These are phyloP conservation scores for Strigomonas culicis DNA, from an alignment of 208 protist genomes.

Conservation along the genomic window DNA sequence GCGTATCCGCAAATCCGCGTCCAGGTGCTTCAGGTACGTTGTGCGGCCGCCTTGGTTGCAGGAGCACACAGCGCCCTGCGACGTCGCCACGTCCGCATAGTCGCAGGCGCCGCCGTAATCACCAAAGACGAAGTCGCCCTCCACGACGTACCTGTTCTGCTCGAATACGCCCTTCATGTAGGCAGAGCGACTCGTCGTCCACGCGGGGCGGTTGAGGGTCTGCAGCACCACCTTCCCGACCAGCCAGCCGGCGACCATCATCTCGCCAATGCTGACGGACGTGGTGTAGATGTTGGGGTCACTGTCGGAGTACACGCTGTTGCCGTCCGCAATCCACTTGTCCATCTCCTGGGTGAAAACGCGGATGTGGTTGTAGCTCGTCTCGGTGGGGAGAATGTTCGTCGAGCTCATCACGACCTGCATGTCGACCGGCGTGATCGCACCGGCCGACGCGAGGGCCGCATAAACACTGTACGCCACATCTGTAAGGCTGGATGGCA, in stretches of 20 bases:
- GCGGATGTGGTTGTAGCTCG: constrained; percentile 19
- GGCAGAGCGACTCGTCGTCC: constrained; percentile 7
- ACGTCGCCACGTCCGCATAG: neutral
- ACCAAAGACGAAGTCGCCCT: constrained; percentile 44
- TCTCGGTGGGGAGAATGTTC: constrained; percentile 26
- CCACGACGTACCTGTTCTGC: constrained; percentile 54
- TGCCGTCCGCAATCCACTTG: constrained; percentile 26
- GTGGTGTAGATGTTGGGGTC: constrained; percentile 11
- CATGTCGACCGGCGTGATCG: constrained; percentile 9
- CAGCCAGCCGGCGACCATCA: constrained; percentile 47
- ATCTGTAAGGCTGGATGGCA: constrained; percentile 17
- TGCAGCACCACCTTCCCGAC: constrained; percentile 20
- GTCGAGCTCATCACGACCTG: constrained; percentile 35
- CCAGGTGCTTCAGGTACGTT: constrained; percentile 17
- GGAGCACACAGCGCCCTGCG: constrained; percentile 26
- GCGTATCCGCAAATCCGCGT: no score
- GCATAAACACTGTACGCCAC: constrained; percentile 18
- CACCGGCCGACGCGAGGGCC: constrained; percentile 4
- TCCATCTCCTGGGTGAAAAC: constrained; percentile 34
- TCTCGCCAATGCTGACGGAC: constrained; percentile 10
- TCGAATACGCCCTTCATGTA: constrained; percentile 26
- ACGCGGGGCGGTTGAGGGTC: constrained; percentile 12
- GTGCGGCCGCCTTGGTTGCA: constrained; percentile 46
- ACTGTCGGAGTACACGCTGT: constrained; percentile 15
- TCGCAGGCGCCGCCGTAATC: constrained; percentile 45